Base-by-base conservation (phyloP, 176 grass and related monocot genomes). In the Eremochloa ophiuroides region DNA sequence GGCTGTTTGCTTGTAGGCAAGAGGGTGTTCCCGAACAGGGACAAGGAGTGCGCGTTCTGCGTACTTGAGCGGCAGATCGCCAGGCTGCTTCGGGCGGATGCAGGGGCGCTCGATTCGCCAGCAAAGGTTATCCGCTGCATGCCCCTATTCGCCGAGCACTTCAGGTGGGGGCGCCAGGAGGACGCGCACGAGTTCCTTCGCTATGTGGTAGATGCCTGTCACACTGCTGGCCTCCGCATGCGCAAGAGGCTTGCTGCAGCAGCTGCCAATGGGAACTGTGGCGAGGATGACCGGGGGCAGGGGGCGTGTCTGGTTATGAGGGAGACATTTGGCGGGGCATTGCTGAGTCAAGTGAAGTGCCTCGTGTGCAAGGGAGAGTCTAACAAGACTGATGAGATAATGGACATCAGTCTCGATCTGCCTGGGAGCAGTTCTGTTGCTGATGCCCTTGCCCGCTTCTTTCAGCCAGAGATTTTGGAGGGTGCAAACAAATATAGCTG, bases 301-400 rank as follows among this genome's bases (percentile, higher is more conserved):
- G 73, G 72, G 40, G 6, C 20, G 22, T 80, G 83, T 68, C 83
- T 82, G 64, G 80, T 88, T 27, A 99, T 93, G 97, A 86, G 83
- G 89, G 93, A 99, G 43, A 99, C 90, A 73, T 99, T 99, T 83
- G 93, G 97, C 8, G 93, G 93, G 18, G 86, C 85, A 17, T 43
- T 99, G 42, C 80, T 99, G 29, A 99, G 97, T 61, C 97, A 99
- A 72, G 97, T 99, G 74, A 99, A 99, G 69, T 99, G 97, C 83
- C 85, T 96, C 7, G 23, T 86, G 38, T 99, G 97, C 93, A 99
- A 96, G 59, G 91, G 89, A 79, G 93, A 95, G 69, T 99, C 97
- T 0, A 96, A 99, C 79, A 99, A 99, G 80, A 93, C 83, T 7
- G 97, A 99, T 46, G 93, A 96, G 73, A 99, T 96, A 80, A 99